Conservation (phyloP, 768 basidiomycete species). For the Panellus pusillus region DNA sequence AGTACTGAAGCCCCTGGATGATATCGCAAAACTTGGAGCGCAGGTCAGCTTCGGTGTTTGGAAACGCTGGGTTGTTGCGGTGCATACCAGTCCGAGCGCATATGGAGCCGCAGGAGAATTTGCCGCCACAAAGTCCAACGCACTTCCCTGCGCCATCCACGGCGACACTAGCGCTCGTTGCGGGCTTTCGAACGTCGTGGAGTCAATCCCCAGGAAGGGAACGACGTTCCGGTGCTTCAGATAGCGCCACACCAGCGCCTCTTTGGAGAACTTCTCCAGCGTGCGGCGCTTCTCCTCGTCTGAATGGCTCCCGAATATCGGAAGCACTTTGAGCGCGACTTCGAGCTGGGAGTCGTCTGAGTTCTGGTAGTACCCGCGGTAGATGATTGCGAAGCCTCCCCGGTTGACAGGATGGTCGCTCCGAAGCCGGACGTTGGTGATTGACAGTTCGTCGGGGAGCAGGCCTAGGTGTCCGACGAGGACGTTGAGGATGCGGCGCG, state of each 20-base stretch:
- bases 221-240: conserved; percentile 10
- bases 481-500: not conserved
- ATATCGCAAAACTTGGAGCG: not conserved
- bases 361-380: not conserved
- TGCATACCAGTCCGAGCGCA: not conserved
- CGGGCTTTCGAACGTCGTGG: conserved; percentile 5
- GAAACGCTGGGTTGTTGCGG: not conserved
- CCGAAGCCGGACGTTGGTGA: not conserved
- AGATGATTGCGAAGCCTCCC: conserved; percentile 5
- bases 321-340: conserved; percentile 3
- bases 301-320: not conserved
- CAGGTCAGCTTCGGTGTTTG: not conserved
- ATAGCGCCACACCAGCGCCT: conserved; percentile 15
- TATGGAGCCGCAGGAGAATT: conserved; percentile 3
- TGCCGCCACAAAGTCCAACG: conserved; percentile 8
- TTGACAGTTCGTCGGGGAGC: not conserved
- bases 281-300: not conserved
- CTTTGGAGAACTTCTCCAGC: conserved; percentile 9
- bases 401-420: conserved; percentile 1
- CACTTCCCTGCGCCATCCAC: conserved; percentile 16
- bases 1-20: not conserved
- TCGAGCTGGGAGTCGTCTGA: not conserved
- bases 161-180: conserved; percentile 16
- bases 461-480: not conserved
- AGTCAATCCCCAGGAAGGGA: conserved; percentile 14